Conservation (phyloP, 352 stramenopile species). For the Globisporangium irregulare region DNA sequence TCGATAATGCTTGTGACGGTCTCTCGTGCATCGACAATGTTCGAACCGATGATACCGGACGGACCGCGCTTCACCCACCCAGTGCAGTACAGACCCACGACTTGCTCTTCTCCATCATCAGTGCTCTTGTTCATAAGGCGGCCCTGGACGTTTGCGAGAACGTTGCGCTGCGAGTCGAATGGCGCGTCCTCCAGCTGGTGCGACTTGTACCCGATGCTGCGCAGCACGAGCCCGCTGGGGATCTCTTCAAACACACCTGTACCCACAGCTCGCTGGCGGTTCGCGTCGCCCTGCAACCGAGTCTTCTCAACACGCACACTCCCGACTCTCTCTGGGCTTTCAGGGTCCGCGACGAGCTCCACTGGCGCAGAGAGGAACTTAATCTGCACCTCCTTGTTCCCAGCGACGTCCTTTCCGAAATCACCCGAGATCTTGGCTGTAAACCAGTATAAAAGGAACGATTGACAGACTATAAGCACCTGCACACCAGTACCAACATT, state of each 20-base stretch:
- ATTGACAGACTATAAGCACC: neutral
- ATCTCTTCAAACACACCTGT: slow-evolving; percentile 89
- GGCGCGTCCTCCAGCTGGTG: slow-evolving; percentile 63
- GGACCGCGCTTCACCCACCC: slow-evolving; percentile 98
- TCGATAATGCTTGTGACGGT: slow-evolving; percentile 92
- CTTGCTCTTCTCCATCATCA: slow-evolving; percentile 21
- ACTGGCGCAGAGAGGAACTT: slow-evolving; percentile 91
- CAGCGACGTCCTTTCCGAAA: slow-evolving; percentile 23
- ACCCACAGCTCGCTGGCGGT: slow-evolving; percentile 77
- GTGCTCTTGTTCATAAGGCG: slow-evolving; percentile 44
- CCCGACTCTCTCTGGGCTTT: slow-evolving; percentile 48
- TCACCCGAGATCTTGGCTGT: slow-evolving; percentile 44
- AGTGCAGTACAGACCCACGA: slow-evolving; percentile 92
- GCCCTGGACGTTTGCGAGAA: slow-evolving; percentile 63
- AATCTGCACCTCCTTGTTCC: slow-evolving; percentile 67
- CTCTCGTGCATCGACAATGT: slow-evolving; percentile 96
- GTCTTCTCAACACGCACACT: slow-evolving; percentile 88
- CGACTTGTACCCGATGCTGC: slow-evolving; percentile 92
- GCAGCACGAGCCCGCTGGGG: slow-evolving; percentile 67
- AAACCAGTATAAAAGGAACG: neutral
- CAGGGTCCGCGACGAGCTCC: slow-evolving; percentile 55
- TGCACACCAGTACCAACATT: neutral
- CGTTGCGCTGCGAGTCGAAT: slow-evolving; percentile 77
- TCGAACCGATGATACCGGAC: slow-evolving; percentile 97
- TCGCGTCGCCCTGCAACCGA: slow-evolving; percentile 79